Evolutionary conservation across 2,329 filamentous ascomycete genomes (phyloP).

Genomic region (Pestalotiopsis sp.): DNA sequence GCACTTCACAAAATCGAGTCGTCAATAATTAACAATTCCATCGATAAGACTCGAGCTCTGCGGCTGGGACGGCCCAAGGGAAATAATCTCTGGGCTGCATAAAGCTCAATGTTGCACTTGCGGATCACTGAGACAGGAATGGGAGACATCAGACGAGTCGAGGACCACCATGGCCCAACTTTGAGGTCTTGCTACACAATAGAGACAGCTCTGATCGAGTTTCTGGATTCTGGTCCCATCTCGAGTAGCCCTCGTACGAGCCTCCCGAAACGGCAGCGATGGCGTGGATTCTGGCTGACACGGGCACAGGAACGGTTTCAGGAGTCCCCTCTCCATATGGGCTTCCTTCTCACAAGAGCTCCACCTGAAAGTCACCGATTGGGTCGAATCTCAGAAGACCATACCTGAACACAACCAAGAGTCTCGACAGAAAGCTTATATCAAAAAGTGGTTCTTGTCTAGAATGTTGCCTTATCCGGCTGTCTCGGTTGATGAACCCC

Average conservation of each 20-base stretch:
- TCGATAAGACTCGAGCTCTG: not conserved
- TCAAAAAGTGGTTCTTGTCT: not conserved
- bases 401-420: not conserved
- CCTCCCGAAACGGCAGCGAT: not conserved
- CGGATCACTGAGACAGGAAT: constrained; percentile 1
- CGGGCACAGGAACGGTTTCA: not conserved
- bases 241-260: constrained; percentile 4
- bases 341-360: not conserved
- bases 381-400: not conserved
- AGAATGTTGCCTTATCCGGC: not conserved
- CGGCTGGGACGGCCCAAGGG: not conserved
- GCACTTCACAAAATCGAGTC: not conserved
- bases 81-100: constrained; percentile 4
- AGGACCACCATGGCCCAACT: not conserved
- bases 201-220: not conserved
- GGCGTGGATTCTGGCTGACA: not conserved
- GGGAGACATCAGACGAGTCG: not conserved
- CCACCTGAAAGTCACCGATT: constrained; percentile 4
- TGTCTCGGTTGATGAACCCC: not conserved
- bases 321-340: not conserved
- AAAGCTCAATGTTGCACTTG: not conserved
- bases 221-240: constrained; percentile 5
- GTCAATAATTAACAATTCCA: not conserved
- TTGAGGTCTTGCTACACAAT: not conserved
- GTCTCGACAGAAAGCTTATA: constrained; percentile 2